Conservation (phyloP, 495 filamentous ascomycete species). For the Rhizodiscina lignyota region DNA sequence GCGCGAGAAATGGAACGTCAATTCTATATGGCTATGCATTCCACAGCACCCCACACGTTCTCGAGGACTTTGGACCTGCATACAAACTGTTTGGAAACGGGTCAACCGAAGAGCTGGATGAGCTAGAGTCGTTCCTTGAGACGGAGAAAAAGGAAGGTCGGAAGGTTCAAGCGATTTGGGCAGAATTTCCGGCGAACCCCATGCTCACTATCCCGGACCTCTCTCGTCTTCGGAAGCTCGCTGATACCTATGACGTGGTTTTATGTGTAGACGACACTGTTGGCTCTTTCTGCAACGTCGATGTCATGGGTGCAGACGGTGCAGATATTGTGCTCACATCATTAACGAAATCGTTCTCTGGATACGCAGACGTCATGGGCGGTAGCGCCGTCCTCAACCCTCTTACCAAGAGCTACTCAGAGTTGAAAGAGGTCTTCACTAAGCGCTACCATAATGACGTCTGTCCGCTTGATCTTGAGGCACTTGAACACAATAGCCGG, state of each 20-base stretch:
- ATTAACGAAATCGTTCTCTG: constrained; percentile 34
- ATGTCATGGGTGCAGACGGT: constrained; percentile 13
- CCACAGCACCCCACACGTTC: constrained; percentile 12
- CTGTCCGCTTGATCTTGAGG: constrained; percentile 23
- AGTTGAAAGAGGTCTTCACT: constrained; percentile 16
- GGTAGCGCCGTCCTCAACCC: constrained; percentile 28
- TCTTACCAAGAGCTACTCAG: constrained; percentile 13
- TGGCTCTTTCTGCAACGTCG: constrained; percentile 20
- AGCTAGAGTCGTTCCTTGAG: background rate
- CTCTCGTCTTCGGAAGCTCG: constrained; percentile 13
- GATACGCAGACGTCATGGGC: constrained; percentile 34
- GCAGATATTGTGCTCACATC: constrained; percentile 30
- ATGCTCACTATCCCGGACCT: constrained; percentile 15
- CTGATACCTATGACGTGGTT: constrained; percentile 15
- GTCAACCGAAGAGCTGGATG: background rate
- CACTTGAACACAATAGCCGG: constrained; percentile 25
- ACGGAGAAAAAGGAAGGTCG: constrained; percentile 2
- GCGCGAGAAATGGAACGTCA: background rate
- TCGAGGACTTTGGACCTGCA: constrained; percentile 14
- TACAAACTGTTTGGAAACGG: background rate
- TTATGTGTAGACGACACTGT: constrained; percentile 23
- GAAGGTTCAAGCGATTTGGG: constrained; percentile 14
- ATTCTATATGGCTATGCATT: constrained; percentile 18
- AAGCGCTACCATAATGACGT: constrained; percentile 23
- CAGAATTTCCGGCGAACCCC: constrained; percentile 22